Evolutionary conservation across 1,139 yeast species (phyloP).

Genomic region (Pichia sp.): DNA sequence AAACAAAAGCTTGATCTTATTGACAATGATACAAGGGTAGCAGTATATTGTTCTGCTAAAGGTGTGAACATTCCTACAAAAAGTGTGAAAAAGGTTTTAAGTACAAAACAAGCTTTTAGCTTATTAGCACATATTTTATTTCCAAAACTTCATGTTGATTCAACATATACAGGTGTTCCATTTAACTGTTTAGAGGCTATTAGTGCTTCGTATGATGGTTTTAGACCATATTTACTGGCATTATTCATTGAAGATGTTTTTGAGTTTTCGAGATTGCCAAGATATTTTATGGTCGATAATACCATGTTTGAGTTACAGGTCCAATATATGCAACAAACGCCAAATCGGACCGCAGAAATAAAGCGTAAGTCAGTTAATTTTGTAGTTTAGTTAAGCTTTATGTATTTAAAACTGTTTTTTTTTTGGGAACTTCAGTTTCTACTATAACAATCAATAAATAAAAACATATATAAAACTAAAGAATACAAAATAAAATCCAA

Average conservation of each 20-base stretch:
- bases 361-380: background rate
- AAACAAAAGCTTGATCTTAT: background rate
- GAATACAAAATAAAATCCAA: no score
- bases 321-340: conserved; percentile 5
- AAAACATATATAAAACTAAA: no score
- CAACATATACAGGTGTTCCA: conserved; percentile 5
- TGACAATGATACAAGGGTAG: conserved; percentile 9
- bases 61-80: conserved; percentile 15
- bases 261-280: conserved; percentile 20
- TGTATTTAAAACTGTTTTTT: no score
- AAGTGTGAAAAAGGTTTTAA: conserved; percentile 12
- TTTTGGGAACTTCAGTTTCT: no score
- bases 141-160: conserved; percentile 12
- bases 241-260: conserved; percentile 17
- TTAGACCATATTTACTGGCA: conserved; percentile 19
- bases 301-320: conserved; percentile 23
- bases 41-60: conserved; percentile 11
- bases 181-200: conserved; percentile 5
- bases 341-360: background rate
- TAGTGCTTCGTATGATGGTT: conserved; percentile 18
- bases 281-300: conserved; percentile 20
- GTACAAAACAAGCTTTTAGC: conserved; percentile 16
- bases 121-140: conserved; percentile 17
- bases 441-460: no score
- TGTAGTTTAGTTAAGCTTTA: no score